These are phyloP conservation scores for Hamiltosporidium magnivora DNA, from an alignment of 371 early-diverging fungal genomes.

Conservation along the genomic window DNA sequence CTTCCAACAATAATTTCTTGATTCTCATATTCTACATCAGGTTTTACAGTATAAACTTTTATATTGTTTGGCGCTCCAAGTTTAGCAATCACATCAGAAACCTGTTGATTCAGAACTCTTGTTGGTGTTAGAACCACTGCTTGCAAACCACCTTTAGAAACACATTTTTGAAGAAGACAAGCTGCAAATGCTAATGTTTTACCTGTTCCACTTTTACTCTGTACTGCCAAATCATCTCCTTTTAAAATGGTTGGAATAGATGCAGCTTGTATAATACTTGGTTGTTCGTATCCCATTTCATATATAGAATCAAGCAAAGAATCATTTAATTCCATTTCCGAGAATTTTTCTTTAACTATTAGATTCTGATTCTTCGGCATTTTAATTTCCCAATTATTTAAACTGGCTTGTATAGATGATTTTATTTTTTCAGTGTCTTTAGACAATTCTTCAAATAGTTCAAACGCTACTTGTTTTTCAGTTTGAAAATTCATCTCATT, in stretches of 20 bases:
- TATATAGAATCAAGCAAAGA: constrained; percentile 42
- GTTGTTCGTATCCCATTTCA: constrained; percentile 43
- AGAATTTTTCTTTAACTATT: constrained; percentile 10
- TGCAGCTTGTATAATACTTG: constrained; percentile 46
- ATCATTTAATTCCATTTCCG: constrained; percentile 24
- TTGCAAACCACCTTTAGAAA: constrained; percentile 62
- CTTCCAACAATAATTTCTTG: constrained; percentile 82
- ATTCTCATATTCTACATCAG: constrained; percentile 72
- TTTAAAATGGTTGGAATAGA: constrained; percentile 40
- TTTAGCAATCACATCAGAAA: constrained; percentile 76
- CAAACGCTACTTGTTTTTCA: no score
- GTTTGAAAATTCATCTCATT: no score
- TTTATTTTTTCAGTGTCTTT: no score
- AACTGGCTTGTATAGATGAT: no score
- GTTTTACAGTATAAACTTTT: constrained; percentile 74
- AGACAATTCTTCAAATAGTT: no score
- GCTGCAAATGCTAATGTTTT: constrained; percentile 95
- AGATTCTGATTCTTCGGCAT: no score
- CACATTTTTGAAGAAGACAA: constrained; percentile 81
- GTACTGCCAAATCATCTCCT: constrained; percentile 42
- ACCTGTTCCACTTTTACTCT: constrained; percentile 70
- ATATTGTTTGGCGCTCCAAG: constrained; percentile 77
- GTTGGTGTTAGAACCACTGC: constrained; percentile 86
- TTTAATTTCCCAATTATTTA: no score
- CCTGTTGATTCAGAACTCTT: constrained; percentile 89